phyloP scores from a whole-genome alignment of 208 protist genomes.

The Phytomonas sp. region DNA sequence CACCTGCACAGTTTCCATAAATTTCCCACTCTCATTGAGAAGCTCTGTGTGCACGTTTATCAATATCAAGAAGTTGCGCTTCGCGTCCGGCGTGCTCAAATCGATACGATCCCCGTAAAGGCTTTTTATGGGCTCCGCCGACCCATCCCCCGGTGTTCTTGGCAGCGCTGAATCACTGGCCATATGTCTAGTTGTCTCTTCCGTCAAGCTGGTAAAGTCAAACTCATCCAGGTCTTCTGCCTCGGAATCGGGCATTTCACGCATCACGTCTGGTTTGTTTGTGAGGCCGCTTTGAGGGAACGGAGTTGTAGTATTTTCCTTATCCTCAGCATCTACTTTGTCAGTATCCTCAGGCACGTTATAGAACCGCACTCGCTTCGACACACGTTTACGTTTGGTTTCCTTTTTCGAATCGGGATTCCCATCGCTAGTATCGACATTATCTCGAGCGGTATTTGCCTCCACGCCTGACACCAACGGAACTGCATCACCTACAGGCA shows the following conservation, averaged over 20 bases:
- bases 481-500: neutral
- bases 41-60: conserved; percentile 86
- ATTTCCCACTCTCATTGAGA: conserved; percentile 75
- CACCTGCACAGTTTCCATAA: conserved; percentile 61
- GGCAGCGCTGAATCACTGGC: neutral
- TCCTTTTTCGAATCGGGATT: conserved; percentile 3
- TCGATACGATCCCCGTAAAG: conserved; percentile 52
- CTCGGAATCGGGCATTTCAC: neutral
- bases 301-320: neutral
- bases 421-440: neutral
- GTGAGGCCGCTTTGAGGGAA: conserved; percentile 1
- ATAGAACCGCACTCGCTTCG: conserved; percentile 68
- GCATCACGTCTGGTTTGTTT: neutral
- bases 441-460: neutral
- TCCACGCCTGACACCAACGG: neutral
- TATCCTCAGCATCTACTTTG: conserved; percentile 11
- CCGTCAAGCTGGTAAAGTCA: conserved; percentile 10
- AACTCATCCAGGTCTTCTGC: conserved; percentile 21
- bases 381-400: conserved; percentile 12
- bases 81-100: conserved; percentile 28
- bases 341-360: conserved; percentile 23
- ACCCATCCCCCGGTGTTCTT: neutral
- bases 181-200: neutral
- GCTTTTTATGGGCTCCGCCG: conserved; percentile 13
- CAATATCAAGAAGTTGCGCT: conserved; percentile 77